Conservation (phyloP, 371 early-diverging fungal species). For the Mucor velutinosus region DNA sequence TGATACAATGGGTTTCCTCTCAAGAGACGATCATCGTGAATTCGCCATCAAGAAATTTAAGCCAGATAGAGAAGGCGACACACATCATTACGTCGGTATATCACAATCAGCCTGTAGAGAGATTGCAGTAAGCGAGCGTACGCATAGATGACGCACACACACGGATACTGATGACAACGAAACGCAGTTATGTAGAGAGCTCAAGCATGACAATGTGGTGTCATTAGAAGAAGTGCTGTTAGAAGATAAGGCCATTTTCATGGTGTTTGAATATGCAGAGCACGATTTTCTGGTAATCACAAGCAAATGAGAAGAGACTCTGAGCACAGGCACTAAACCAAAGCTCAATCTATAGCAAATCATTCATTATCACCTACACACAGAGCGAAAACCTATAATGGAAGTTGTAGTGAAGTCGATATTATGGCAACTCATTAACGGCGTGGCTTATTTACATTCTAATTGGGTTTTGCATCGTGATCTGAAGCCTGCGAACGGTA, state of each 20-base stretch:
- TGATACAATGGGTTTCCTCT: not conserved
- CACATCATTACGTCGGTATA: slow-evolving; percentile 78
- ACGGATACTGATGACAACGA: not conserved
- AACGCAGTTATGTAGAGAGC: slow-evolving; percentile 79
- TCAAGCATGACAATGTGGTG: slow-evolving; percentile 86
- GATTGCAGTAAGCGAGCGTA: slow-evolving; percentile 64
- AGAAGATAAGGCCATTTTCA: slow-evolving; percentile 90
- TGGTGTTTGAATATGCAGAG: slow-evolving; percentile 95
- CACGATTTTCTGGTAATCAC: slow-evolving; percentile 82
- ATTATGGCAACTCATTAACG: slow-evolving; percentile 91
- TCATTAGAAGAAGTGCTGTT: slow-evolving; percentile 83
- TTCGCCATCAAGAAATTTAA: slow-evolving; percentile 95
- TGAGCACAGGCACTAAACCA: not conserved
- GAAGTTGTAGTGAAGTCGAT: slow-evolving; percentile 86
- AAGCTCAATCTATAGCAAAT: slow-evolving; percentile 70
- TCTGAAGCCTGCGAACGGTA: slow-evolving; percentile 88
- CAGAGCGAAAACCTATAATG: slow-evolving; percentile 75
- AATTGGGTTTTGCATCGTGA: slow-evolving; percentile 95
- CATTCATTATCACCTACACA: slow-evolving; percentile 79
- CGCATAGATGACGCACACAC: not conserved
- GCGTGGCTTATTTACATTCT: slow-evolving; percentile 87
- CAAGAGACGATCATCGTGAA: slow-evolving; percentile 60
- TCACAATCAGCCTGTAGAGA: slow-evolving; percentile 95
- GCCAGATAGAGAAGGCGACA: slow-evolving; percentile 91
- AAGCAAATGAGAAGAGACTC: no score